Conservation (phyloP, 768 basidiomycete genomes). For the Peribolospora baueri region DNA sequence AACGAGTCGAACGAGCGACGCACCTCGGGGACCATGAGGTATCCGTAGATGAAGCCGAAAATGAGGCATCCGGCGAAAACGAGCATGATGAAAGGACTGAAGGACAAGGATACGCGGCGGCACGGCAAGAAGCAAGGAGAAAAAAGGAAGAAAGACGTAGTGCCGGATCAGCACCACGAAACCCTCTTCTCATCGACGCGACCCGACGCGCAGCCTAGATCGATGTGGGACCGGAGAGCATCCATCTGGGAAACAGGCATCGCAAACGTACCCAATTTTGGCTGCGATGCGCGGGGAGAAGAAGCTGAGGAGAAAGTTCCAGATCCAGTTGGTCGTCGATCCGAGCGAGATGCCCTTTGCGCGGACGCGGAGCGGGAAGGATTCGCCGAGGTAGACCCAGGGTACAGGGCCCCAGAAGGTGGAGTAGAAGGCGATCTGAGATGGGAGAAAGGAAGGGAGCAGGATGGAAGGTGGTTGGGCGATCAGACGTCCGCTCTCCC, state of each 20-base stretch:
- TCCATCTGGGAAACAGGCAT: not conserved
- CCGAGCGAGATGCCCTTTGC: constrained; percentile 6
- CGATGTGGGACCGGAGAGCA: not conserved
- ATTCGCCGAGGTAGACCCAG: constrained; percentile 9
- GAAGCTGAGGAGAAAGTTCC: not conserved
- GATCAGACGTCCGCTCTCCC: too few species aligned
- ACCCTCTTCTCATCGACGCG: too few species aligned
- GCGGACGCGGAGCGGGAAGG: constrained; percentile 9
- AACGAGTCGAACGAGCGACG: too few species aligned
- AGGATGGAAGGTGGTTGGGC: too few species aligned
- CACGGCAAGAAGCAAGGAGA: too few species aligned
- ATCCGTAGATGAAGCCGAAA: not conserved
- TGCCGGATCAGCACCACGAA: too few species aligned
- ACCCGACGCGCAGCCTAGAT: too few species aligned
- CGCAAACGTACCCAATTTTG: not conserved
- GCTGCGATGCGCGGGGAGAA: not conserved
- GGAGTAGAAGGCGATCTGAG: too few species aligned
- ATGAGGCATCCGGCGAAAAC: not conserved
- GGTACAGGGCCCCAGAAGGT: not conserved
- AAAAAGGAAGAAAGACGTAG: too few species aligned
- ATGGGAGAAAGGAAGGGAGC: too few species aligned
- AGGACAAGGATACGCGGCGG: not conserved
- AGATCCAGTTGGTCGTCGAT: not conserved
- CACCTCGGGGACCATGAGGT: not conserved
- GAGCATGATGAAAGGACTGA: not conserved